phyloP scores from a whole-genome alignment of 805 yeast genomes.

The Wickerhamiella shivajii region DNA sequence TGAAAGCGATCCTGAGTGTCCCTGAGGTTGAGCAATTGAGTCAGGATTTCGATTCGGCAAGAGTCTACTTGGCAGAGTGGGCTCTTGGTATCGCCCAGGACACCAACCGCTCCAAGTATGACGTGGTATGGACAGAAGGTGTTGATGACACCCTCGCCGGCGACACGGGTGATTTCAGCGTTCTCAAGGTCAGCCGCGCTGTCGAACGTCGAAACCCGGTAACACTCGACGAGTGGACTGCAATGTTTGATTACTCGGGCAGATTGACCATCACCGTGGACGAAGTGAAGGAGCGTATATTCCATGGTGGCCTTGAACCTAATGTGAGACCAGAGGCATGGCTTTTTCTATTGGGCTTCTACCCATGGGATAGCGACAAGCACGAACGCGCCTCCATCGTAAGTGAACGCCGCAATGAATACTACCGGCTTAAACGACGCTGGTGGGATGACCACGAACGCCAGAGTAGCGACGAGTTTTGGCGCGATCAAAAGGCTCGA shows the following conservation, averaged over 20 bases:
- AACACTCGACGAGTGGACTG: slow-evolving; percentile 63
- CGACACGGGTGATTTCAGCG: slow-evolving; percentile 29
- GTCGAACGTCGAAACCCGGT: slow-evolving; percentile 60
- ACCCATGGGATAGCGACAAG: slow-evolving; percentile 72
- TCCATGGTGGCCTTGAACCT: slow-evolving; percentile 73
- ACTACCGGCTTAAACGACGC: slow-evolving; percentile 43
- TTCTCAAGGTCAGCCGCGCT: slow-evolving; percentile 31
- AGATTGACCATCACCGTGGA: slow-evolving; percentile 52
- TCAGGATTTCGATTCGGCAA: slow-evolving; percentile 85
- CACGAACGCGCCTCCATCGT: slow-evolving; percentile 50
- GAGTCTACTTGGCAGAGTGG: slow-evolving; percentile 91
- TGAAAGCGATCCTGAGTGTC: slow-evolving; percentile 45
- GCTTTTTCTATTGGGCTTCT: slow-evolving; percentile 71
- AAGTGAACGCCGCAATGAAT: slow-evolving; percentile 43
- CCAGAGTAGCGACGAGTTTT: slow-evolving; percentile 46
- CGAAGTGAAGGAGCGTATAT: slow-evolving; percentile 70
- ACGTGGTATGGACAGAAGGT: slow-evolving; percentile 26
- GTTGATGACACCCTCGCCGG: slow-evolving; percentile 20
- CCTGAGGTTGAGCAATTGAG: slow-evolving; percentile 74
- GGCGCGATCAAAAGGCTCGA: slow-evolving; percentile 79
- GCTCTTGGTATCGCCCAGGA: slow-evolving; percentile 88
- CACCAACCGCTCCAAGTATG: slow-evolving; percentile 43
- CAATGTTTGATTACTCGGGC: slow-evolving; percentile 70
- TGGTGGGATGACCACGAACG: slow-evolving; percentile 55
- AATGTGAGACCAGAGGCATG: slow-evolving; percentile 61